Evolutionary conservation across 306 rosid genomes (phyloP).

Genomic region (Astragalus membranaceus): DNA sequence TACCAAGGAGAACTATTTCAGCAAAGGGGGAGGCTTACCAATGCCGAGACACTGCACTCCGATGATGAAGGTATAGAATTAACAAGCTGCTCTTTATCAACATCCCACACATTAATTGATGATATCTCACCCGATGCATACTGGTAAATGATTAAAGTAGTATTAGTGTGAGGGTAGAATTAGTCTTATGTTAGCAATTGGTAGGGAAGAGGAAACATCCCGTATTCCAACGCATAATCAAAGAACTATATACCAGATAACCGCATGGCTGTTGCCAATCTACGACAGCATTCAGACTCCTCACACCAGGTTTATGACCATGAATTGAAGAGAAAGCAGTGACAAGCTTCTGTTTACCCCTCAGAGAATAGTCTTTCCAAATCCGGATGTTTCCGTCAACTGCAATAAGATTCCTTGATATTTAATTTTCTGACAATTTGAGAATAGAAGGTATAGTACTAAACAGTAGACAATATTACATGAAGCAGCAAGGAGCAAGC

Average conservation of each 20-base stretch:
- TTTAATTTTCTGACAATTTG: not conserved
- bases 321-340: constrained; percentile 93
- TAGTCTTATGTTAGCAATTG: not conserved
- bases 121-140: constrained; percentile 86
- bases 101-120: constrained; percentile 81
- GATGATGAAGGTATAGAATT: constrained; percentile 72
- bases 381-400: constrained; percentile 88
- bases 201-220: not conserved
- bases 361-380: constrained; percentile 84
- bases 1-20: not conserved
- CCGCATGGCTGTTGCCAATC: constrained; percentile 99
- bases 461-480: constrained; percentile 44
- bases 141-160: constrained; percentile 40
- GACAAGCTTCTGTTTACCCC: constrained; percentile 83
- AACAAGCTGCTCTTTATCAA: constrained; percentile 82
- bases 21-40: constrained; percentile 51
- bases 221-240: constrained; percentile 5
- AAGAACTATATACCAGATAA: constrained; percentile 61
- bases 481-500: constrained; percentile 97
- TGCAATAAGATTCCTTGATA: constrained; percentile 29
- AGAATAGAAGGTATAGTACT: not conserved
- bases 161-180: not conserved
- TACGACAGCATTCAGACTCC: constrained; percentile 80
- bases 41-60: constrained; percentile 79
- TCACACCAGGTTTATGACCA: constrained; percentile 83